Conservation (phyloP, 1,284 basidiomycete species). For the Ustilago tritici region DNA sequence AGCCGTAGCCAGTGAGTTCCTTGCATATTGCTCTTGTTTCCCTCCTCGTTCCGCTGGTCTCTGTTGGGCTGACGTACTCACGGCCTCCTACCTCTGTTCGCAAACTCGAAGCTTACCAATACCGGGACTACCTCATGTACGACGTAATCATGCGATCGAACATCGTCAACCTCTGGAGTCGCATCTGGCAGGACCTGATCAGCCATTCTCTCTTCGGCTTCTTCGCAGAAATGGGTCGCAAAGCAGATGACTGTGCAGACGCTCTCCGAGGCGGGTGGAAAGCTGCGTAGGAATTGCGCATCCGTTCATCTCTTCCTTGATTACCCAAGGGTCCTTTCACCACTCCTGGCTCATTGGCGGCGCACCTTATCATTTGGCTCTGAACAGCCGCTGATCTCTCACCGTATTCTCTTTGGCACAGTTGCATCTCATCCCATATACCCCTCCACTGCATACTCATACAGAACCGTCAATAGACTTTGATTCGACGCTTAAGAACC, state of each 20-base stretch:
- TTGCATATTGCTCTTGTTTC: neutral
- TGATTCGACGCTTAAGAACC: neutral
- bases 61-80: neutral
- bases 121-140: slow-evolving; percentile 49
- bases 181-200: slow-evolving; percentile 57
- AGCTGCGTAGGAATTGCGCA: neutral
- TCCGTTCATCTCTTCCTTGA: neutral
- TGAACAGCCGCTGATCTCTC: neutral
- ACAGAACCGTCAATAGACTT: neutral
- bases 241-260: slow-evolving; percentile 34
- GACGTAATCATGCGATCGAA: slow-evolving; percentile 51
- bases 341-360: neutral
- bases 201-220: slow-evolving; percentile 50
- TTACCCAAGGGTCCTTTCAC: neutral
- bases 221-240: slow-evolving; percentile 45
- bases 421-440: neutral
- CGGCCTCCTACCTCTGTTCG: neutral
- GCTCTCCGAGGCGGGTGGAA: slow-evolving; percentile 33
- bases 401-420: neutral
- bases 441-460: neutral
- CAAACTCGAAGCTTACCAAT: slow-evolving; percentile 40
- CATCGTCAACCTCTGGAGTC: slow-evolving; percentile 53
- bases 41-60: neutral
- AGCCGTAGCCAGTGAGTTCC: slow-evolving; percentile 26
- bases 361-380: neutral